phyloP scores from a whole-genome alignment of 306 rosid genomes.

The Citrullus mucosospermus region DNA sequence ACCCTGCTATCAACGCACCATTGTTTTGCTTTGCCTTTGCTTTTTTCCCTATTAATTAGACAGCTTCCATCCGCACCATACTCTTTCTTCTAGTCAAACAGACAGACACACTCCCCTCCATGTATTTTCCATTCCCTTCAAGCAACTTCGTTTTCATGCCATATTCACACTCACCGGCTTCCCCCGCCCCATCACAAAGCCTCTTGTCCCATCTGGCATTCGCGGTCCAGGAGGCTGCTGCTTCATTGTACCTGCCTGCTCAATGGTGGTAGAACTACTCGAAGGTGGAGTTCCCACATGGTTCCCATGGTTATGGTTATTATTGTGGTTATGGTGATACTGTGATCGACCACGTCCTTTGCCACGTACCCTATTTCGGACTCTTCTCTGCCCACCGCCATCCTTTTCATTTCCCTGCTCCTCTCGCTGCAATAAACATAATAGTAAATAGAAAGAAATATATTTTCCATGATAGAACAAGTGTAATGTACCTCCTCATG shows the following conservation, averaged over 20 bases:
- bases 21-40: neutral
- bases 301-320: constrained; percentile 42
- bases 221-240: constrained; percentile 97
- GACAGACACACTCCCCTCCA: neutral
- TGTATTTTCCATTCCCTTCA: neutral
- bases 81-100: neutral
- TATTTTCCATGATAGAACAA: neutral
- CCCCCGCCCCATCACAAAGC: constrained; percentile 92
- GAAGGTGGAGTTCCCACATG: constrained; percentile 44
- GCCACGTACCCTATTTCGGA: constrained; percentile 48
- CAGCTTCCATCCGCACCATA: neutral
- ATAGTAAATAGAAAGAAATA: neutral
- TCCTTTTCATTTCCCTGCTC: constrained; percentile 71
- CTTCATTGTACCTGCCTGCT: constrained; percentile 37
- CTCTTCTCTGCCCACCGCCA: constrained; percentile 60
- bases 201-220: constrained; percentile 97
- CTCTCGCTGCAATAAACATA: constrained; percentile 50
- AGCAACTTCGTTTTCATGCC: constrained; percentile 8
- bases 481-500: neutral
- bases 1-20: constrained; percentile 9
- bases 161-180: constrained; percentile 58
- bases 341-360: constrained; percentile 81
- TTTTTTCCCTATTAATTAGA: neutral
- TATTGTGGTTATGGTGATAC: constrained; percentile 29
- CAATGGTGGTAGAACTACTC: constrained; percentile 28